Conservation (phyloP, 805 yeast genomes). For the Candida pini region DNA sequence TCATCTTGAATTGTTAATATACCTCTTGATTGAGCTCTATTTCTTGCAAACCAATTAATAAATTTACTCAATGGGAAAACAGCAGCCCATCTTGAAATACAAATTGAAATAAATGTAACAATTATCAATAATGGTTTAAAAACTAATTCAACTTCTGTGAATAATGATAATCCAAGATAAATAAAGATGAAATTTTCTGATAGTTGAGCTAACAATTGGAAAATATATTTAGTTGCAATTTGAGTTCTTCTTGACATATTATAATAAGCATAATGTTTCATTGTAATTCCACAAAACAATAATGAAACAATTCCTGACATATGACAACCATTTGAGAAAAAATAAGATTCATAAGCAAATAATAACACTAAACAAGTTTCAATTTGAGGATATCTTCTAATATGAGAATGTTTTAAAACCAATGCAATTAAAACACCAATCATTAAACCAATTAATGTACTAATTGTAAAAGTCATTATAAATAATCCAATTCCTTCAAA, state of each 20-base stretch:
- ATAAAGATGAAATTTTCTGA: slow-evolving; percentile 96
- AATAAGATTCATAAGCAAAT: slow-evolving; percentile 93
- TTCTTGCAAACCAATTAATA: slow-evolving; percentile 71
- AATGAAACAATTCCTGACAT: slow-evolving; percentile 98
- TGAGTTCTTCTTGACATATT: slow-evolving; percentile 98
- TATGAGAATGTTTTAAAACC: slow-evolving; percentile 84
- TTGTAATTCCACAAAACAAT: slow-evolving; percentile 91
- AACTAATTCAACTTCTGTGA: slow-evolving; percentile 93
- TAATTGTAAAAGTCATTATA: slow-evolving; percentile 86
- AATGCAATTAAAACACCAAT: slow-evolving; percentile 88
- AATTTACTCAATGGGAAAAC: slow-evolving; percentile 89
- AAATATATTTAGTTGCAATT: slow-evolving; percentile 90
- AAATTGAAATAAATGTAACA: slow-evolving; percentile 82
- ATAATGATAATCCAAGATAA: slow-evolving; percentile 86
- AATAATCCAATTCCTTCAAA: slow-evolving; percentile 94
- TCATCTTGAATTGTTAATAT: slow-evolving; percentile 58
- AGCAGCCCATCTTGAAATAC: slow-evolving; percentile 95
- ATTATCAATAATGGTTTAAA: slow-evolving; percentile 92
- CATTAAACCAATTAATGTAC: slow-evolving; percentile 82
- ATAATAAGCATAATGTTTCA: slow-evolving; percentile 94
- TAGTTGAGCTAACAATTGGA: slow-evolving; percentile 89
- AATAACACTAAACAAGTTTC: slow-evolving; percentile 89
- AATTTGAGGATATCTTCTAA: slow-evolving; percentile 92
- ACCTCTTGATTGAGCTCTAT: slow-evolving; percentile 50
- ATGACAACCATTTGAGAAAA: slow-evolving; percentile 97